phyloP scores from a whole-genome alignment of 176 grass and related monocot genomes.

The Avena insularis region DNA sequence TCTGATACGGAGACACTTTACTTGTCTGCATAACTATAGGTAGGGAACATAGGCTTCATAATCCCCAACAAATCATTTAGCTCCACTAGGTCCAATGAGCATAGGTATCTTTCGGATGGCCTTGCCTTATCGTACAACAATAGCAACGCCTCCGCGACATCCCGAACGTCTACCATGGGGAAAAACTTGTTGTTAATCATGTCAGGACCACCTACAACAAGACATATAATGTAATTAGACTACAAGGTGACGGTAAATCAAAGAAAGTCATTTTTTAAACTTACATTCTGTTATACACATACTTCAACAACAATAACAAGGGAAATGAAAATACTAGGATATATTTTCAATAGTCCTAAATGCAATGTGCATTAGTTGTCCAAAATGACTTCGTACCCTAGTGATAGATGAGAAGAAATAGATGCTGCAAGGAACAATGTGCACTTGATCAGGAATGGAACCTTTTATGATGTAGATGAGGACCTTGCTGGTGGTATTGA shows the following conservation, averaged over 20 bases:
- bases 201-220: background rate
- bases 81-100: background rate
- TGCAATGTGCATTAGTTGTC: background rate
- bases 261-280: background rate
- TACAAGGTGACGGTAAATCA: background rate
- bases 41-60: slow-evolving; percentile 29
- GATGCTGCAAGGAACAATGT: background rate
- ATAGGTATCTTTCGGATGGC: slow-evolving; percentile 35
- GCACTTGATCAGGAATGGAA: background rate
- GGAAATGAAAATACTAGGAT: background rate
- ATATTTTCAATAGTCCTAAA: background rate
- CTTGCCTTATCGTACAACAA: slow-evolving; percentile 14
- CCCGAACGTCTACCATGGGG: slow-evolving; percentile 35
- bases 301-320: background rate
- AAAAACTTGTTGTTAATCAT: background rate
- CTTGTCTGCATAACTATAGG: slow-evolving; percentile 40
- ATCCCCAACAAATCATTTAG: background rate
- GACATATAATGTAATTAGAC: background rate
- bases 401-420: background rate
- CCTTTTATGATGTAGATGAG: slow-evolving; percentile 50
- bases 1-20: background rate
- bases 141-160: slow-evolving; percentile 32
- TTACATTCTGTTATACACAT: background rate
- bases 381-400: background rate
- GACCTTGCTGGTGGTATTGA: slow-evolving; percentile 38